These are phyloP conservation scores for Aethionema arabicum DNA, from an alignment of 345 rosid species.

Conservation along the genomic window DNA sequence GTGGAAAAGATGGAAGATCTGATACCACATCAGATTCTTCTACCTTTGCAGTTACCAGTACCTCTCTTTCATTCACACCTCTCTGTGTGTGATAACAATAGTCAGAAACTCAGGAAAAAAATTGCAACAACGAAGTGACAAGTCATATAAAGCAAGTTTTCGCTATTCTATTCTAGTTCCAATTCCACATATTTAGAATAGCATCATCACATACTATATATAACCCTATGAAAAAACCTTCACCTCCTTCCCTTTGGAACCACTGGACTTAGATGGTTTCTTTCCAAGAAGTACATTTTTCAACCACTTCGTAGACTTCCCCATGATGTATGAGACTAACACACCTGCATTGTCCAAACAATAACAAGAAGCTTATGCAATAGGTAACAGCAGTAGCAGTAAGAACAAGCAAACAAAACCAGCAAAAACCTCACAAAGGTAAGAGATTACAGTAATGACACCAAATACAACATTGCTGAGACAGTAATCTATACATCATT, in stretches of 20 bases:
- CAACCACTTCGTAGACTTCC: constrained; percentile 80
- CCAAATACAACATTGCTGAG: not conserved
- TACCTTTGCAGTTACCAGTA: constrained; percentile 53
- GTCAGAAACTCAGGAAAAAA: constrained; percentile 2
- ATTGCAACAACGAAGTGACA: not conserved
- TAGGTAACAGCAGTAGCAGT: too few species aligned
- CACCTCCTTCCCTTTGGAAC: constrained; percentile 70
- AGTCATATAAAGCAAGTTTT: not conserved
- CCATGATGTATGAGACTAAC: constrained; percentile 45
- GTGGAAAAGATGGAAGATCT: constrained; percentile 47
- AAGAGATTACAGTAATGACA: not conserved
- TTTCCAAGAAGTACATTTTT: constrained; percentile 80
- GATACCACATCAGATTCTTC: constrained; percentile 49
- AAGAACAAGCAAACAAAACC: too few species aligned
- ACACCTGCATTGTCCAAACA: constrained; percentile 30
- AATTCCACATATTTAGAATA: constrained; percentile 11
- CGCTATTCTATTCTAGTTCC: not conserved
- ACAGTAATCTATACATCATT: not conserved
- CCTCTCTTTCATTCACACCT: constrained; percentile 48
- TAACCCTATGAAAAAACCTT: not conserved
- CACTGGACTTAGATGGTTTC: constrained; percentile 65
- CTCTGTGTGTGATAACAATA: constrained; percentile 40
- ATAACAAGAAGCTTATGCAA: constrained; percentile 20
- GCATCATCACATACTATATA: not conserved
- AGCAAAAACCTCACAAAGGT: not conserved